Evolutionary conservation across 768 basidiomycete species (phyloP).

Genomic region (Tylopilus sp.): DNA sequence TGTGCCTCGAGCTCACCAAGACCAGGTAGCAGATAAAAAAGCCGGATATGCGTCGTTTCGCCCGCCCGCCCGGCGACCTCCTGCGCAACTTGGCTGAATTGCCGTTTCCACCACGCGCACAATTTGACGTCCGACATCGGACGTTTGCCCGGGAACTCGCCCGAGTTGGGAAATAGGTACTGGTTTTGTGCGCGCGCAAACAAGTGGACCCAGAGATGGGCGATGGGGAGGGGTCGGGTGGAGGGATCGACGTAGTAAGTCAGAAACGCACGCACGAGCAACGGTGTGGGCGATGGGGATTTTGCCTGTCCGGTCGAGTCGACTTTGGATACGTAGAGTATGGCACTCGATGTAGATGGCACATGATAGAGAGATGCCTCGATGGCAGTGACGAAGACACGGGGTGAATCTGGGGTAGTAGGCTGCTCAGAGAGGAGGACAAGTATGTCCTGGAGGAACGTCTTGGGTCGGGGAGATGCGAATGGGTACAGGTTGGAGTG

Average conservation of each 20-base stretch:
- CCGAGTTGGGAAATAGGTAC: constrained; percentile 91
- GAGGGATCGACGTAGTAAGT: constrained; percentile 56
- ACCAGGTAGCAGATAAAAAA: constrained; percentile 71
- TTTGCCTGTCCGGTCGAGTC: constrained; percentile 83
- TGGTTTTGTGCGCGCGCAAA: constrained; percentile 90
- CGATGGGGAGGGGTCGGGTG: constrained; percentile 57
- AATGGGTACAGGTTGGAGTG: constrained; percentile 72
- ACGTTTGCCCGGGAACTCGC: constrained; percentile 63
- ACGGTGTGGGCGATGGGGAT: constrained; percentile 62
- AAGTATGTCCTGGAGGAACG: constrained; percentile 74
- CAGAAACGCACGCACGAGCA: constrained; percentile 66
- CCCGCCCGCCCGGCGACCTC: constrained; percentile 30
- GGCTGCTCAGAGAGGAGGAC: constrained; percentile 68
- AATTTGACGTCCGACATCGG: constrained; percentile 75
- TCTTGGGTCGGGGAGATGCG: constrained; percentile 59
- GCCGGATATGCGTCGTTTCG: constrained; percentile 11
- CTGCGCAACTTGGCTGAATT: constrained; percentile 55
- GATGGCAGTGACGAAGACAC: constrained; percentile 72
- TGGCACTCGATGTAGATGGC: constrained; percentile 60
- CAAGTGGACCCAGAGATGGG: constrained; percentile 75
- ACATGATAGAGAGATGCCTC: constrained; percentile 76
- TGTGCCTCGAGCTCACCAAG: constrained; percentile 64
- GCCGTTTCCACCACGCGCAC: constrained; percentile 90
- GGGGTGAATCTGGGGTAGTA: constrained; percentile 39
- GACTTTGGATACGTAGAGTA: constrained; percentile 91